Percentiles rank a stretch among this genome's conserved stretches.
Conservation (phyloP, 768 basidiomycete species). For the Omphalotus guepiniiformis region DNA sequence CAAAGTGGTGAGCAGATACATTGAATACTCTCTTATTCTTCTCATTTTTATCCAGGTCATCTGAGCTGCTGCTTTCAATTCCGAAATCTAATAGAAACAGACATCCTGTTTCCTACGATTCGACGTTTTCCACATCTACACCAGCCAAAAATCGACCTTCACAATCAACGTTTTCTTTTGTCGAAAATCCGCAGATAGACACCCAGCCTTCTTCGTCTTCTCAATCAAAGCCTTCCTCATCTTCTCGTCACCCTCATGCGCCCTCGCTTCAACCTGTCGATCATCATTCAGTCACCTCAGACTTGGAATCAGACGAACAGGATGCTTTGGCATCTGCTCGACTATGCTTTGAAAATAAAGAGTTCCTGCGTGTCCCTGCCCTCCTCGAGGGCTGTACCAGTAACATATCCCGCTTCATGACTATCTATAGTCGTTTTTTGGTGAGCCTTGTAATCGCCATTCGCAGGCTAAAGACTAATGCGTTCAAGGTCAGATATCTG, state of each 20-base stretch:
- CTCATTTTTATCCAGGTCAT: conserved; percentile 48
- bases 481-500: conserved; percentile 55
- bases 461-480: conserved; percentile 9
- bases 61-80: conserved; percentile 67
- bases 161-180: conserved; percentile 33
- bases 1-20: conserved; percentile 61
- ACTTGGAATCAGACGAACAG: conserved; percentile 57
- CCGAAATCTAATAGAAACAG: conserved; percentile 42
- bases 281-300: conserved; percentile 36
- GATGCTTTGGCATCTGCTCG: conserved; percentile 73
- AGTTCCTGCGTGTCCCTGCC: conserved; percentile 70
- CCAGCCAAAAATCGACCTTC: conserved; percentile 47
- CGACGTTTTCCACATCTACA: conserved; percentile 56
- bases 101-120: conserved; percentile 19
- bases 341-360: conserved; percentile 69
- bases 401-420: conserved; percentile 70
- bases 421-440: conserved; percentile 78
- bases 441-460: conserved; percentile 43
- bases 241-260: conserved; percentile 31
- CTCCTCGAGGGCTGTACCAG: conserved; percentile 63
- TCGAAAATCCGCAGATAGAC: conserved; percentile 27
- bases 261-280: conserved; percentile 27
- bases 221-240: conserved; percentile 17
- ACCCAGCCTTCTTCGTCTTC: conserved; percentile 23
- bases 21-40: conserved; percentile 13